Conservation (phyloP, 2,329 filamentous ascomycete species). For the Xylariaceae sp. region DNA sequence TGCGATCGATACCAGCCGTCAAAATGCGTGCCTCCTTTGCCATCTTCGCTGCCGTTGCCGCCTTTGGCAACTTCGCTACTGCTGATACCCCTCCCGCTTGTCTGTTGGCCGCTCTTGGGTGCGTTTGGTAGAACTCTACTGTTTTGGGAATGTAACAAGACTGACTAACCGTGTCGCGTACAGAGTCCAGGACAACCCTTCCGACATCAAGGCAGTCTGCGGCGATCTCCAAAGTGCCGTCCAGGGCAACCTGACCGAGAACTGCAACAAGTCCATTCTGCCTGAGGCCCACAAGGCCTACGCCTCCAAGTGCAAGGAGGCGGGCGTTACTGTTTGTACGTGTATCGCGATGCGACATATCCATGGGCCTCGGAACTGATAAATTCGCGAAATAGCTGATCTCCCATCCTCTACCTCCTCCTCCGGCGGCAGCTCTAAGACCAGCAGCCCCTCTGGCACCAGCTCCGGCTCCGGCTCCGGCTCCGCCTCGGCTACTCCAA, state of each 20-base stretch:
- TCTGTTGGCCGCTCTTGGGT: constrained; percentile 29
- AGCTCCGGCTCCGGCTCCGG: constrained; percentile 5
- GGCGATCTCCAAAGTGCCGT: constrained; percentile 35
- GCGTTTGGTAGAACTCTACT: constrained; percentile 8
- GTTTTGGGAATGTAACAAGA: not conserved
- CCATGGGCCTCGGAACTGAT: not conserved
- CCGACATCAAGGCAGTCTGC: constrained; percentile 37
- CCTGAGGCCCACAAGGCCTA: constrained; percentile 26
- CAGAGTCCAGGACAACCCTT: constrained; percentile 24
- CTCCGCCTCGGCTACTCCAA: constrained; percentile 15
- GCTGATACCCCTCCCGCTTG: constrained; percentile 25
- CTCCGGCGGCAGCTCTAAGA: constrained; percentile 18
- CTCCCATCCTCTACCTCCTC: constrained; percentile 21
- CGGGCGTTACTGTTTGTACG: constrained; percentile 24
- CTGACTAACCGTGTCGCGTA: constrained; percentile 7
- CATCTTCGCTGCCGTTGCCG: constrained; percentile 22
- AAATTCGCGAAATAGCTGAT: constrained; percentile 1
- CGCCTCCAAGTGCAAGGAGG: constrained; percentile 25
- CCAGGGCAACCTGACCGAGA: constrained; percentile 23
- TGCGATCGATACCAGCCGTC: constrained; percentile 16
- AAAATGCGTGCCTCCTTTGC: constrained; percentile 26
- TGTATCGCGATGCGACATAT: not conserved
- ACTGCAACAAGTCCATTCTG: constrained; percentile 20
- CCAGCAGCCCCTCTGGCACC: constrained; percentile 14
- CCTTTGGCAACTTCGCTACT: constrained; percentile 19